Evolutionary conservation across 768 basidiomycete species (phyloP), one percentile per base, ranked within the genome.

Genomic region (Trametes cinnabarina): DNA sequence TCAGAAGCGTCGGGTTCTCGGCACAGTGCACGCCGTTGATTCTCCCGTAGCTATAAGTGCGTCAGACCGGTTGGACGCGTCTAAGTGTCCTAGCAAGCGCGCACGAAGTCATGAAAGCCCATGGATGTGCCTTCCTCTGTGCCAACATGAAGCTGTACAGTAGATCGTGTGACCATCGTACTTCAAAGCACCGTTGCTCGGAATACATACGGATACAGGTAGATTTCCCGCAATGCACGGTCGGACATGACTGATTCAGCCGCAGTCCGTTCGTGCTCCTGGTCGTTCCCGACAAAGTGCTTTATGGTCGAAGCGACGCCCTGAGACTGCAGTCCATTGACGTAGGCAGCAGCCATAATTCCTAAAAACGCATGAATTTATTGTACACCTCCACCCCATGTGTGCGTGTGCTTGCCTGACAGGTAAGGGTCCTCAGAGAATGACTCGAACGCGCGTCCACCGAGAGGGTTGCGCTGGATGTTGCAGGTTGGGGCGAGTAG

Each of bases 401-500:
- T n/a, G 30, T 23, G 30, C 22, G 43, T 25, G 34, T 11, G 51
- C 55, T 23, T 65, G 80, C 83, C 87, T 30, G 84, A 87, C 10
- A 87, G 72, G 65, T 82, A 77, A 26, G 86, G 86, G 68, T 88
- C 87, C 66, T 88, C 86, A 3, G 84, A 85, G 70, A 87, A 88
- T 1, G 84, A 86, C 68, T 89, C 88, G 65, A 89, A 90, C 1
- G 81, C 76, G 35, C 83, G 73, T 6, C 84, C 83, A 15, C 82
- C 84, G 3, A 85, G 71, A 15, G 83, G 83, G 8, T 79, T 80
- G 35, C 88, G 79, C 66, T 85, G 86, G 39, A 88, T 89, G 67
- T 89, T 90, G 72, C 86, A 86, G 0, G 88, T 90, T 9, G 87
- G 88, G 2, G 85, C 87, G 26, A 89, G 77, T 14, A 89, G 73